These are phyloP conservation scores for Candida caryicola DNA, from an alignment of 805 yeast genomes.

Conservation along the genomic window DNA sequence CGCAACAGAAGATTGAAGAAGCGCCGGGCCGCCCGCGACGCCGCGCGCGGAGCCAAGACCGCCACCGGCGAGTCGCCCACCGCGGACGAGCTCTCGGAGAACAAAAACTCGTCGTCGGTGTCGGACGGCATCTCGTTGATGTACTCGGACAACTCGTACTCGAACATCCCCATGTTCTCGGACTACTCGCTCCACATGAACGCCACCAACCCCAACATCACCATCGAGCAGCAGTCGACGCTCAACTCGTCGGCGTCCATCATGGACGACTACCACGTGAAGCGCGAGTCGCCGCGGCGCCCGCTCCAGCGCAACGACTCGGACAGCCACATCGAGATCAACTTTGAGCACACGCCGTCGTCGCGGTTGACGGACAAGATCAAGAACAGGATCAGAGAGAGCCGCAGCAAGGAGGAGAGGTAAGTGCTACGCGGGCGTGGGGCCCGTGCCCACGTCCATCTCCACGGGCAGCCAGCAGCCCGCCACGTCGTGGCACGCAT, in stretches of 20 bases:
- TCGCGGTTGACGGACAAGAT: conserved; percentile 31
- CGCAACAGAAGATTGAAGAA: conserved; percentile 40
- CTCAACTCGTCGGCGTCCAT: conserved; percentile 30
- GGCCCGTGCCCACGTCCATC: no score
- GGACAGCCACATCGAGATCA: conserved; percentile 30
- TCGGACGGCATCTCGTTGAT: conserved; percentile 63
- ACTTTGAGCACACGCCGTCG: conserved; percentile 20
- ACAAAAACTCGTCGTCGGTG: conserved; percentile 35
- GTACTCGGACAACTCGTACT: conserved; percentile 57
- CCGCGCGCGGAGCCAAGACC: conserved; percentile 10
- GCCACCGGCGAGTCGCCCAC: conserved; percentile 5
- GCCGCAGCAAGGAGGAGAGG: conserved; percentile 21
- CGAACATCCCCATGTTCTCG: conserved; percentile 63
- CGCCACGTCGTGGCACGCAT: no score
- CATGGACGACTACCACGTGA: conserved; percentile 30
- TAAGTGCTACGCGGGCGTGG: background rate
- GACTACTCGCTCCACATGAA: conserved; percentile 43
- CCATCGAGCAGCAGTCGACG: conserved; percentile 23
- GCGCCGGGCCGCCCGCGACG: conserved; percentile 20
- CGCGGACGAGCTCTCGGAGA: conserved; percentile 18
- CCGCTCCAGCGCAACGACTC: conserved; percentile 21
- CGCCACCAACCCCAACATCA: conserved; percentile 21
- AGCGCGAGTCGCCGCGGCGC: conserved; percentile 5
- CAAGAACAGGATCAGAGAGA: conserved; percentile 34
- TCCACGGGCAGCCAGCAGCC: no score